Evolutionary conservation across 2,329 filamentous ascomycete species (phyloP).

Genomic region (Hymenoscyphus fraxineus): DNA sequence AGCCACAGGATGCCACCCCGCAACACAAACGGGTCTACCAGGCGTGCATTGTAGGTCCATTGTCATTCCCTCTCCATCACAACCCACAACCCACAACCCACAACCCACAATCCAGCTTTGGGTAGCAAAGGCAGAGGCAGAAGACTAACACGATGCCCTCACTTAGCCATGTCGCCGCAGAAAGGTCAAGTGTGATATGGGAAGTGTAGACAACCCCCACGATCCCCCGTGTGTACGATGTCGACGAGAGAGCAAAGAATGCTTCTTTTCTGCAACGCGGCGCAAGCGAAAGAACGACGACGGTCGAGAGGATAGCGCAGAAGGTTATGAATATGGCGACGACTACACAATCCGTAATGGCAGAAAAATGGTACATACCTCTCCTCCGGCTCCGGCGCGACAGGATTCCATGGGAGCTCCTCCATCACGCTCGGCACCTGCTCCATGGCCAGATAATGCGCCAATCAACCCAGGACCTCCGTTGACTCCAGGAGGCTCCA

Average conservation of each 20-base stretch:
- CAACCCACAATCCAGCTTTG: background rate
- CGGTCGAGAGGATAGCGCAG: slow-evolving; percentile 46
- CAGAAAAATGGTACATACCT: slow-evolving; percentile 57
- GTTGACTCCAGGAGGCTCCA: slow-evolving; percentile 61
- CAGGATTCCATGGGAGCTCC: slow-evolving; percentile 36
- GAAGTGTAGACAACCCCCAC: slow-evolving; percentile 85
- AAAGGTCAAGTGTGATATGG: slow-evolving; percentile 55
- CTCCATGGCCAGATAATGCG: slow-evolving; percentile 34
- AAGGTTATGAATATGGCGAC: slow-evolving; percentile 39
- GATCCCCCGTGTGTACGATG: slow-evolving; percentile 93
- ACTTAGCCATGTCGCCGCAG: slow-evolving; percentile 46
- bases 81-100: background rate
- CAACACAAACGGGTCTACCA: slow-evolving; percentile 40
- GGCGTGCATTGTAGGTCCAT: slow-evolving; percentile 38
- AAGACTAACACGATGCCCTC: background rate
- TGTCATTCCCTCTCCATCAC: background rate
- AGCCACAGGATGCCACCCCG: slow-evolving; percentile 17
- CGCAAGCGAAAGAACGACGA: slow-evolving; percentile 80
- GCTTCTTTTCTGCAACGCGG: slow-evolving; percentile 91
- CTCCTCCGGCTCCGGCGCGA: slow-evolving; percentile 34
- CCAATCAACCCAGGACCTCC: slow-evolving; percentile 39
- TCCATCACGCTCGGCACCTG: slow-evolving; percentile 20
- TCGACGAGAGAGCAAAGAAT: slow-evolving; percentile 91
- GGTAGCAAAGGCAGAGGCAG: background rate
- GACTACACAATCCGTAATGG: slow-evolving; percentile 72